These are phyloP conservation scores for Scheffersomyces coipomensis DNA, from an alignment of 805 yeast genomes.

Conservation along the genomic window DNA sequence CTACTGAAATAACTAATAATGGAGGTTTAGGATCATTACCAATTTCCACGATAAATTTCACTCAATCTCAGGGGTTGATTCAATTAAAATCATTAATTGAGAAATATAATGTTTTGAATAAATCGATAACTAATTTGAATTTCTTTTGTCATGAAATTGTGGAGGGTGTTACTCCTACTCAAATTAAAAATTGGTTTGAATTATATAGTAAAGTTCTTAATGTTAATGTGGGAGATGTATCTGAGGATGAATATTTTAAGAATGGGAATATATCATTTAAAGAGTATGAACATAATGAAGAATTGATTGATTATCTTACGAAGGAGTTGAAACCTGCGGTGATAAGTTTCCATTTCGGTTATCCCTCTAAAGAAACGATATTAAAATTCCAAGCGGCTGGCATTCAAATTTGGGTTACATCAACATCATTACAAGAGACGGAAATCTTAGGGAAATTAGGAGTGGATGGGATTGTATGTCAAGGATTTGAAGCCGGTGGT, in stretches of 20 bases:
- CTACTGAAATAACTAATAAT: slow-evolving; percentile 35
- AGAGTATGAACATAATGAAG: slow-evolving; percentile 22
- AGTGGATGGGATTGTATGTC: slow-evolving; percentile 50
- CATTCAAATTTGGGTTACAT: slow-evolving; percentile 44
- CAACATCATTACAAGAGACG: slow-evolving; percentile 48
- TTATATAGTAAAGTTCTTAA: slow-evolving; percentile 10
- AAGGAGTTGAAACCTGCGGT: slow-evolving; percentile 34
- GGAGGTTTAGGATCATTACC: slow-evolving; percentile 57
- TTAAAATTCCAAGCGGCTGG: slow-evolving; percentile 31
- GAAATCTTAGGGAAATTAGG: slow-evolving; percentile 21
- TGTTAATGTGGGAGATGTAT: slow-evolving; percentile 4
- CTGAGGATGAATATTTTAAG: slow-evolving; percentile 8
- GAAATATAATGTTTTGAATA: slow-evolving; percentile 1
- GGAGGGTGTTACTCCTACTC: slow-evolving; percentile 14
- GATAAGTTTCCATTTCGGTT: slow-evolving; percentile 56
- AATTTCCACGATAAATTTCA: slow-evolving; percentile 30
- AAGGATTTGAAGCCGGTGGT: slow-evolving; percentile 67
- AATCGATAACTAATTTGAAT: slow-evolving; percentile 39
- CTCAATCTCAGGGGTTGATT: slow-evolving; percentile 3
- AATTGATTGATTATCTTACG: slow-evolving; percentile 14
- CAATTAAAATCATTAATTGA: slow-evolving; percentile 14
- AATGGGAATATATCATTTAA: slow-evolving; percentile 27
- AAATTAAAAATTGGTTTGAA: slow-evolving; percentile 20
- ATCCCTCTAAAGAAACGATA: slow-evolving; percentile 32
- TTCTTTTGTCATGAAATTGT: slow-evolving; percentile 43